Percentiles rank a stretch among this genome's conserved stretches.
Evolutionary conservation across 2,329 filamentous ascomycete genomes (phyloP).

Genomic region (Apiospora malaysiana): DNA sequence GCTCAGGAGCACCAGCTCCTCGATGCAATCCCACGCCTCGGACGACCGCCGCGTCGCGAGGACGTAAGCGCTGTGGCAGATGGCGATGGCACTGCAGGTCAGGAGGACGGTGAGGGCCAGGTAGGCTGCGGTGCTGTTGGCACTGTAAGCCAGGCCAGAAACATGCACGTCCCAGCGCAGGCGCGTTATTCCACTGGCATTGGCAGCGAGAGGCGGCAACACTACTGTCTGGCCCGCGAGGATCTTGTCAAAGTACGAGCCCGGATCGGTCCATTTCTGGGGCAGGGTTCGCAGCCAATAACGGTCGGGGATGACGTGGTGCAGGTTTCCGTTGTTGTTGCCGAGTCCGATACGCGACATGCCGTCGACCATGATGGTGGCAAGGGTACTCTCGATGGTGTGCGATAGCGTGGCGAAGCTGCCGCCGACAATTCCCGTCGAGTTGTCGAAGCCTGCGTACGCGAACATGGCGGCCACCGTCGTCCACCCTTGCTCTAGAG

Average conservation of each 20-base stretch:
- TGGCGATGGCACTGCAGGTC: not conserved
- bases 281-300: not conserved
- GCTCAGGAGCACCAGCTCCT: not conserved
- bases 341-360: not conserved
- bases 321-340: not conserved
- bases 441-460: not conserved
- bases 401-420: not conserved
- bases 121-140: not conserved
- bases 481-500: not conserved
- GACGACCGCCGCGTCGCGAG: not conserved
- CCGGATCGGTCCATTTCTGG: not conserved
- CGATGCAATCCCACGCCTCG: not conserved
- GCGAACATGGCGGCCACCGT: not conserved
- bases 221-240: not conserved
- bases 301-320: not conserved
- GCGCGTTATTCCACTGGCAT: not conserved
- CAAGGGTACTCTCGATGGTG: not conserved
- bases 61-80: not conserved
- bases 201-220: not conserved
- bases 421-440: not conserved
- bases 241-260: not conserved
- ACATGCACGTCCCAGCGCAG: not conserved
- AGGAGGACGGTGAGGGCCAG: not conserved
- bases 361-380: not conserved
- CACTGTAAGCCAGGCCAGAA: not conserved